phyloP scores from a whole-genome alignment of 1,284 basidiomycete species.

The Naganishia liquefaciens region DNA sequence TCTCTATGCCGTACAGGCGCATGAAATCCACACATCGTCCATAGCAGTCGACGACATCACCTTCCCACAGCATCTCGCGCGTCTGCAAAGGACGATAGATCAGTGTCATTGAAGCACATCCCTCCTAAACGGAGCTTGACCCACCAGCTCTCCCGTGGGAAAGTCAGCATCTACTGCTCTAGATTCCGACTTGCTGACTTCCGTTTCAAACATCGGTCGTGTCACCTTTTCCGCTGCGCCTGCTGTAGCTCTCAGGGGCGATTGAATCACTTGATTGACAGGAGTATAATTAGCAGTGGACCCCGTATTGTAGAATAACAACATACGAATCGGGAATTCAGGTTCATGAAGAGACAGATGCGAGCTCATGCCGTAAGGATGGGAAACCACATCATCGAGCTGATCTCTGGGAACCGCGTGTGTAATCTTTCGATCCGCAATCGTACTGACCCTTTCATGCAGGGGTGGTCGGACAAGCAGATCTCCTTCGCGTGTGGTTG shows the following conservation, averaged over 20 bases:
- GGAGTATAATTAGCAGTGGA: not conserved
- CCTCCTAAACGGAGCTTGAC: not conserved
- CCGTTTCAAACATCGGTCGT: constrained; percentile 6
- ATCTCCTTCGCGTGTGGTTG: not conserved
- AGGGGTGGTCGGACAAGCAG: constrained; percentile 2
- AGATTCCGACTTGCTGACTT: not conserved
- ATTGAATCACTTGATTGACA: not conserved
- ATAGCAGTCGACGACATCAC: constrained; percentile 18
- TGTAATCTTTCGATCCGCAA: constrained; percentile 22
- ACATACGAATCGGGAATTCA: constrained; percentile 16
- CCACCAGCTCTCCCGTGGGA: no score
- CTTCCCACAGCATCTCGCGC: constrained; percentile 24
- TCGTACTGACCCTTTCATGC: constrained; percentile 20
- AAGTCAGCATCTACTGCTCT: no score
- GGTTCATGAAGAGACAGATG: constrained; percentile 23
- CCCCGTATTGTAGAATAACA: not conserved
- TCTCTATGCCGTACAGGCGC: constrained; percentile 6
- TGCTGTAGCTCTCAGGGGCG: constrained; percentile 9
- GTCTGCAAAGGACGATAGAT: not conserved
- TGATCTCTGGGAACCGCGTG: constrained; percentile 10
- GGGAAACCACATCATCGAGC: not conserved
- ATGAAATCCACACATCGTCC: constrained; percentile 12
- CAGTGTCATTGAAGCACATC: not conserved
- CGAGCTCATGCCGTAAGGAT: constrained; percentile 9
- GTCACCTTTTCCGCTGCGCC: constrained; percentile 17